These are phyloP conservation scores for Cryphonectria parasitica DNA, from an alignment of 2,329 filamentous ascomycete genomes.

Conservation along the genomic window DNA sequence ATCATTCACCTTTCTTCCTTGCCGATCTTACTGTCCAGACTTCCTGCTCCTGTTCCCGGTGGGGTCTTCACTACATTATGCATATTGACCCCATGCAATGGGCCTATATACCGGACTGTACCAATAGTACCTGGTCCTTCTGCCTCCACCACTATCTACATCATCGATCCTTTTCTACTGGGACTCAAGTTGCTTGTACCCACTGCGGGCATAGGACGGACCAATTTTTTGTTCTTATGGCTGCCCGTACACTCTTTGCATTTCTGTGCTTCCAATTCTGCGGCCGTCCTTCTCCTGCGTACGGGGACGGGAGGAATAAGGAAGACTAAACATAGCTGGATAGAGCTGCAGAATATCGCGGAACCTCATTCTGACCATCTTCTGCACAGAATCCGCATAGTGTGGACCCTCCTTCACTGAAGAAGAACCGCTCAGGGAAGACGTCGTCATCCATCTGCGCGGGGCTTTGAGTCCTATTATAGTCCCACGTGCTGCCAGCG, in stretches of 20 bases:
- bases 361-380: conserved; percentile 23
- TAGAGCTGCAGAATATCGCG: background rate
- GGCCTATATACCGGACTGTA: background rate
- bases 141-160: background rate
- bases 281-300: background rate
- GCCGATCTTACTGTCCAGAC: background rate
- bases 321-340: background rate
- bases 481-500: conserved; percentile 7
- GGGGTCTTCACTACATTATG: background rate
- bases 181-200: background rate
- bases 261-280: background rate
- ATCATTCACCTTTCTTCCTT: background rate
- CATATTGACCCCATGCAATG: background rate
- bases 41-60: background rate
- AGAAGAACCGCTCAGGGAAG: background rate
- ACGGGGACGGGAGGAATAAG: background rate
- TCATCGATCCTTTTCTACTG: background rate
- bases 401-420: conserved; percentile 1
- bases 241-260: background rate
- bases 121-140: background rate
- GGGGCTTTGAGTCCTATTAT: background rate
- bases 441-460: background rate
- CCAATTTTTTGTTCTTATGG: background rate
- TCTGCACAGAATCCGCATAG: conserved; percentile 21
- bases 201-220: background rate